Conservation (phyloP, 805 yeast species). For the Metschnikowia borealis region DNA sequence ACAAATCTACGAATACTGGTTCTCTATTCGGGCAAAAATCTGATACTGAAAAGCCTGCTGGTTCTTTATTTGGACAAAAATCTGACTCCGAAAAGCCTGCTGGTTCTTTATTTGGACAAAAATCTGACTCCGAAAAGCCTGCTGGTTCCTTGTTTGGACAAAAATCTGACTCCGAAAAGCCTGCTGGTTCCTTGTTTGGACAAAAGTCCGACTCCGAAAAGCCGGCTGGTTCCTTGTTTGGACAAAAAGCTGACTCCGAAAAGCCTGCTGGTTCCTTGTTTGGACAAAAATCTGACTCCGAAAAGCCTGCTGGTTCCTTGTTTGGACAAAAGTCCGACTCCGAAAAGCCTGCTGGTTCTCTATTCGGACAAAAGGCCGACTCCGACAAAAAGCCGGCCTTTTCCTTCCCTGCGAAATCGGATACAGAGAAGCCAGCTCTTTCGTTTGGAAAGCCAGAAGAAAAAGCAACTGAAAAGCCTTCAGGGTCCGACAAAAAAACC, state of each 20-base stretch:
- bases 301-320: slow-evolving; percentile 5
- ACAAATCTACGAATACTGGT: background rate
- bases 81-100: background rate
- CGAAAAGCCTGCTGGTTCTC: slow-evolving; percentile 7
- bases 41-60: background rate
- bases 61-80: background rate
- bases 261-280: background rate
- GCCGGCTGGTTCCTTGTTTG: background rate
- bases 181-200: background rate
- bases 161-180: slow-evolving; percentile 1
- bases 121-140: background rate
- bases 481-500: background rate
- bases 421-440: slow-evolving; percentile 4
- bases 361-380: slow-evolving; percentile 17
- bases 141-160: slow-evolving; percentile 7
- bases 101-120: slow-evolving; percentile 5
- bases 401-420: slow-evolving; percentile 10
- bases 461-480: slow-evolving; percentile 3
- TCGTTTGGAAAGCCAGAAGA: slow-evolving; percentile 12
- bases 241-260: slow-evolving; percentile 4
- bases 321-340: slow-evolving; percentile 5
- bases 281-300: slow-evolving; percentile 2
- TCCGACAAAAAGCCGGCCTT: slow-evolving; percentile 2
- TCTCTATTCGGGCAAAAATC: slow-evolving; percentile 8
- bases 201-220: background rate